Percentiles rank a stretch among this genome's conserved stretches.
Conservation (phyloP, 345 rosid genomes). For the Boechera retrofracta region DNA sequence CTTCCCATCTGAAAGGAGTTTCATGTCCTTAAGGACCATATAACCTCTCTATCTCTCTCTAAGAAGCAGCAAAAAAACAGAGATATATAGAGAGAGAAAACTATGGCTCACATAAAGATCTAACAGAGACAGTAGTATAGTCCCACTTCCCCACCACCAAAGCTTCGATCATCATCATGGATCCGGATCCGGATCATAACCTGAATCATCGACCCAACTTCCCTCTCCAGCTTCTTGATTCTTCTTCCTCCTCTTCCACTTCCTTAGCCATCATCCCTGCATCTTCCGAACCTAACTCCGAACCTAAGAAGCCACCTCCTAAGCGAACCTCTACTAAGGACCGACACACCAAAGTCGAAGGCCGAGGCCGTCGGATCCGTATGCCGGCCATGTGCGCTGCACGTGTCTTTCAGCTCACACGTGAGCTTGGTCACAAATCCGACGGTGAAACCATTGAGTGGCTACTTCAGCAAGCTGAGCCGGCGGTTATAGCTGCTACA, state of each 20-base stretch:
- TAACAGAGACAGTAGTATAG: slow-evolving; percentile 44
- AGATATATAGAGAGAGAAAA: slow-evolving; percentile 29
- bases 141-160: slow-evolving; percentile 65
- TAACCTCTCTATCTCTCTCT: slow-evolving; percentile 35
- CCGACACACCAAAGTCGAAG: slow-evolving; percentile 96
- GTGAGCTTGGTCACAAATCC: slow-evolving; percentile 89
- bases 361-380: slow-evolving; percentile 95
- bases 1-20: slow-evolving; percentile 61
- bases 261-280: slow-evolving; percentile 44
- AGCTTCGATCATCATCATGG: slow-evolving; percentile 65
- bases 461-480: slow-evolving; percentile 94
- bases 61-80: slow-evolving; percentile 28
- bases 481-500: slow-evolving; percentile 87
- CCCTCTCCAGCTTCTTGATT: slow-evolving; percentile 80
- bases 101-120: slow-evolving; percentile 46
- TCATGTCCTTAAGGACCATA: slow-evolving; percentile 48
- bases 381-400: slow-evolving; percentile 96
- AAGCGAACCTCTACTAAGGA: slow-evolving; percentile 79
- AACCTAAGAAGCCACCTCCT: slow-evolving; percentile 64
- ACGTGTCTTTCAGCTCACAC: slow-evolving; percentile 88
- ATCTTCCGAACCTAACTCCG: slow-evolving; percentile 44
- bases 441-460: slow-evolving; percentile 93
- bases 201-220: slow-evolving; percentile 64
- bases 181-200: slow-evolving; percentile 58
- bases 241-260: slow-evolving; percentile 50